phyloP scores from a whole-genome alignment of 2,329 filamentous ascomycete genomes.

The Hypoxylon sp. region DNA sequence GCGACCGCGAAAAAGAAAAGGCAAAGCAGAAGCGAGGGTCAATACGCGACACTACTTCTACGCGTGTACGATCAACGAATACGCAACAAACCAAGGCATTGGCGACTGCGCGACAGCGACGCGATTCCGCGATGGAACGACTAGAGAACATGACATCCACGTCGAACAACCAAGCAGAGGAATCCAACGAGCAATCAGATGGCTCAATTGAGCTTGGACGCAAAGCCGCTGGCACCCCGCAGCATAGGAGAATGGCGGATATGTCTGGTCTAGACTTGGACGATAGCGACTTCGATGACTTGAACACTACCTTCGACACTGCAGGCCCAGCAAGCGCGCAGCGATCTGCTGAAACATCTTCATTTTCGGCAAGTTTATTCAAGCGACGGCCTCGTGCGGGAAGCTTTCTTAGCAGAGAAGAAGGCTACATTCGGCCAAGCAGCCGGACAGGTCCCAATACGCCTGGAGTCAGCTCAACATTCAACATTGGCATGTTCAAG shows the following conservation, averaged over 20 bases:
- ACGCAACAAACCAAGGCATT: conserved; percentile 46
- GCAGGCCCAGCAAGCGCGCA: conserved; percentile 51
- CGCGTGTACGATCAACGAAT: conserved; percentile 34
- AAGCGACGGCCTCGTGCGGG: conserved; percentile 54
- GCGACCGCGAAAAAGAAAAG: conserved; percentile 53
- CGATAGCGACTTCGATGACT: conserved; percentile 54
- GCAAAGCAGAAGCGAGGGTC: conserved; percentile 48
- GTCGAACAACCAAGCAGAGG: conserved; percentile 40
- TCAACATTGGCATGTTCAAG: conserved; percentile 71
- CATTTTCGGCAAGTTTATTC: conserved; percentile 53
- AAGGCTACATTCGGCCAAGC: conserved; percentile 54
- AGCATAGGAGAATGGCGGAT: conserved; percentile 49
- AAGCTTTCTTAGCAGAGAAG: conserved; percentile 54
- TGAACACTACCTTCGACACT: conserved; percentile 54
- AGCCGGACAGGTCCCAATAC: conserved; percentile 55
- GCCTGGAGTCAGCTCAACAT: conserved; percentile 55
- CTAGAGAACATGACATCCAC: conserved; percentile 54
- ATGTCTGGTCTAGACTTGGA: conserved; percentile 55
- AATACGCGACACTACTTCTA: conserved; percentile 38
- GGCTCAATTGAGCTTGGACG: conserved; percentile 46
- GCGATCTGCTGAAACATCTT: conserved; percentile 54
- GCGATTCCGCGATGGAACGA: conserved; percentile 53
- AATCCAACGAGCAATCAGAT: conserved; percentile 32
- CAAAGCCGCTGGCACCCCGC: conserved; percentile 49
- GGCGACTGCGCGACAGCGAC: conserved; percentile 48